These are phyloP conservation scores for Epichloe coenophiala DNA, from an alignment of 2,329 filamentous ascomycete species.

Conservation along the genomic window DNA sequence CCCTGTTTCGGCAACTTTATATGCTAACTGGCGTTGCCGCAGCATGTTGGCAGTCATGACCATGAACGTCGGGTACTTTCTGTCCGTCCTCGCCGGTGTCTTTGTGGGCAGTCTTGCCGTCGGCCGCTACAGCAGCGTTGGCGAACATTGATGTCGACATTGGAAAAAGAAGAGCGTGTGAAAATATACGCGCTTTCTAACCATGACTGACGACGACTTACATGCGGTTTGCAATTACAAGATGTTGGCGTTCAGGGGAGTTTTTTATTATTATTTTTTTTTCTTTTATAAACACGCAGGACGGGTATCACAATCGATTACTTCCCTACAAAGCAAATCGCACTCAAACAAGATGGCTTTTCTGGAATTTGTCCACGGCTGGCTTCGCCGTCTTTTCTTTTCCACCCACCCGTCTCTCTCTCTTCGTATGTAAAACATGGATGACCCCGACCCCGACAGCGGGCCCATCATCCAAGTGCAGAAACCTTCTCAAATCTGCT, in stretches of 20 bases:
- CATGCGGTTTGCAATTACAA: neutral
- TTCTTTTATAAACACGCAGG: neutral
- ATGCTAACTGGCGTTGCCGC: neutral
- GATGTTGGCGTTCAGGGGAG: neutral
- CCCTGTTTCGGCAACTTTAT: too few species aligned
- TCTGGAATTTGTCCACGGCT: neutral
- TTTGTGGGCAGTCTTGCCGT: conserved; percentile 79
- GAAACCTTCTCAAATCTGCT: conserved; percentile 38
- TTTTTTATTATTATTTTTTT: neutral
- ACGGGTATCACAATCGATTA: neutral
- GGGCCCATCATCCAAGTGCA: too few species aligned
- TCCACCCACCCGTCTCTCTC: too few species aligned
- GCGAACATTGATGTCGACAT: conserved; percentile 27
- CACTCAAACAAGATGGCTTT: too few species aligned
- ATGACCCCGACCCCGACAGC: too few species aligned
- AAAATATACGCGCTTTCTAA: neutral
- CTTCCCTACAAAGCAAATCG: too few species aligned
- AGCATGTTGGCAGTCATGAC: conserved; percentile 93
- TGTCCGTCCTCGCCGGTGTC: conserved; percentile 63
- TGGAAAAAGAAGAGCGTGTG: neutral
- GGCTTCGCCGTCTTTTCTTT: neutral
- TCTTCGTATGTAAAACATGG: neutral
- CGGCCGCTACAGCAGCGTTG: conserved; percentile 48
- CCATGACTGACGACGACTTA: neutral
- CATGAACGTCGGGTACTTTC: conserved; percentile 73